Evolutionary conservation across 2,329 filamentous ascomycete genomes (phyloP).

Genomic region (Pseudocercospora fijiensis): DNA sequence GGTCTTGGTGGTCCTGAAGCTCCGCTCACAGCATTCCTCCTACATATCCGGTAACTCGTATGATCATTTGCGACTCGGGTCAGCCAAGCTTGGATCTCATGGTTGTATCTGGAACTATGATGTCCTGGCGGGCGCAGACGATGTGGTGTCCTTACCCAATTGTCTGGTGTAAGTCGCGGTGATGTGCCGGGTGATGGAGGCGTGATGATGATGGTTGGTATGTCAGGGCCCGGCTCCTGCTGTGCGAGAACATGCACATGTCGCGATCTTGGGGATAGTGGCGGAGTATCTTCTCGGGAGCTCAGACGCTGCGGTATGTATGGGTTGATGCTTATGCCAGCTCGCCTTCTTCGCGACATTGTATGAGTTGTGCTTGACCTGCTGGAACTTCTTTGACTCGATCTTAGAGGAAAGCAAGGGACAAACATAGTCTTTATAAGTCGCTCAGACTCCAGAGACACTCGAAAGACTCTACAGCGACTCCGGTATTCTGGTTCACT

Average conservation of each 20-base stretch:
- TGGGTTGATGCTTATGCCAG: not conserved
- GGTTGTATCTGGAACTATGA: not conserved
- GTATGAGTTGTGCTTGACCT: not conserved
- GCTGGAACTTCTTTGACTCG: not conserved
- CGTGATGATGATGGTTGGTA: not conserved
- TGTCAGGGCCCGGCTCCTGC: not conserved
- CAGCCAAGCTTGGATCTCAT: not conserved
- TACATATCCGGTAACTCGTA: not conserved
- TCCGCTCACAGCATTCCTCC: constrained; percentile 11
- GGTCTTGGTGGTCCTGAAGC: not conserved
- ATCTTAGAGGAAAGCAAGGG: not conserved
- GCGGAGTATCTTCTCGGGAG: not conserved
- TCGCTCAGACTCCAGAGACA: not conserved
- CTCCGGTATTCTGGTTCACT: not conserved
- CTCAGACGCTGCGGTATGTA: not conserved
- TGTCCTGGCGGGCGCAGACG: not conserved
- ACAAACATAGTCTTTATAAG: not conserved
- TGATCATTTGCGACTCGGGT: not conserved
- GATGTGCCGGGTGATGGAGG: constrained; percentile 1
- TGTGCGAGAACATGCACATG: not conserved
- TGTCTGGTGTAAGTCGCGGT: not conserved
- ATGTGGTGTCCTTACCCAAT: not conserved
- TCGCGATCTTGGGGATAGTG: not conserved
- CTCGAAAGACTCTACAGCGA: not conserved
- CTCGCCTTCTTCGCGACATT: not conserved